Conservation (phyloP, 2,329 filamentous ascomycete species). For the Fusarium irregulare region DNA sequence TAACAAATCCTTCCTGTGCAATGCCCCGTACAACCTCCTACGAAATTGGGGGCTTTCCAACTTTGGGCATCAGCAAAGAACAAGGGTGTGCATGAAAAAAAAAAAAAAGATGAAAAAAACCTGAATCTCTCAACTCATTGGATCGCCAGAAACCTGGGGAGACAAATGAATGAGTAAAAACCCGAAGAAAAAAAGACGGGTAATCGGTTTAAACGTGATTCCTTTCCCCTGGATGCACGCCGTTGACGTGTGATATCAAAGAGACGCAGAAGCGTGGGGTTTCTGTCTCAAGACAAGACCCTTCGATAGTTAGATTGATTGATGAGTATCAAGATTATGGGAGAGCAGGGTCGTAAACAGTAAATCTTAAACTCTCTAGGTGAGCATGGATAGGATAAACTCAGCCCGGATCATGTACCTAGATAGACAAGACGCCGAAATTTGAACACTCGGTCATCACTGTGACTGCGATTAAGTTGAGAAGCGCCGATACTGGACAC, state of each 20-base stretch:
- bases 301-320: not conserved
- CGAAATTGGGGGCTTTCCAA: slow-evolving; percentile 11
- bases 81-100: slow-evolving; percentile 7
- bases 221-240: slow-evolving; percentile 9
- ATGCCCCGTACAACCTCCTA: not conserved
- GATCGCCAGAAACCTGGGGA: slow-evolving; percentile 18
- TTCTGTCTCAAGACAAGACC: slow-evolving; percentile 12
- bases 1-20: not conserved
- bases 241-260: slow-evolving; percentile 41
- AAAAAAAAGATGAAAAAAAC: no score
- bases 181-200: slow-evolving; percentile 12
- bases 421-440: slow-evolving; percentile 30
- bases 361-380: not conserved
- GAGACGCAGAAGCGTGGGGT: slow-evolving; percentile 31
- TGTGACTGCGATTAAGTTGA: slow-evolving; percentile 4
- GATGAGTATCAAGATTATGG: slow-evolving; percentile 8
- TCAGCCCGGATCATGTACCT: slow-evolving; percentile 12
- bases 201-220: slow-evolving; percentile 4
- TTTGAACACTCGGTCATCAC: not conserved
- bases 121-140: slow-evolving; percentile 2
- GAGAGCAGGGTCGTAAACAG: not conserved
- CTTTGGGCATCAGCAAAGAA: slow-evolving; percentile 22
- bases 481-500: not conserved
- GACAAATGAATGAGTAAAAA: not conserved
- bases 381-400: slow-evolving; percentile 4